These are phyloP conservation scores for Parastagonospora nodorum DNA, from an alignment of 2,329 filamentous ascomycete species.

Conservation along the genomic window DNA sequence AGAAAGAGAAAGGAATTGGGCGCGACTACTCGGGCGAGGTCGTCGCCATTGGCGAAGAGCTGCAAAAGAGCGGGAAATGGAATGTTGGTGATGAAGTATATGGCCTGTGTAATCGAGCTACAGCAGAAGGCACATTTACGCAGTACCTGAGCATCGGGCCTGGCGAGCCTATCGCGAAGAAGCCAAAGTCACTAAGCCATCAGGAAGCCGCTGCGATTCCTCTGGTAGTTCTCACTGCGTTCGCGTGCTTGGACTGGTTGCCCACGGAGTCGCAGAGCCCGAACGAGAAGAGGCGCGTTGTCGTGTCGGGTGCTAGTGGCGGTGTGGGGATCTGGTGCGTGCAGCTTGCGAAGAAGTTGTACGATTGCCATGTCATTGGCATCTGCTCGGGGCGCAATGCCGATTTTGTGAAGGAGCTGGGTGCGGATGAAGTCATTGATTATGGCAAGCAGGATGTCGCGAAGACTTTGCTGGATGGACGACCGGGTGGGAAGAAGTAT, in stretches of 20 bases:
- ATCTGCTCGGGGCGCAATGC: slow-evolving; percentile 57
- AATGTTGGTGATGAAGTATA: slow-evolving; percentile 30
- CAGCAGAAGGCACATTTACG: slow-evolving; percentile 34
- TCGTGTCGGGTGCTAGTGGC: slow-evolving; percentile 37
- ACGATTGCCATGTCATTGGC: slow-evolving; percentile 51
- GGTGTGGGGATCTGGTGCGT: slow-evolving; percentile 45
- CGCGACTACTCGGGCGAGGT: slow-evolving; percentile 53
- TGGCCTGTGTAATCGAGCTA: slow-evolving; percentile 27
- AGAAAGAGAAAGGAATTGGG: slow-evolving; percentile 47
- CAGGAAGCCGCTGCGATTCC: slow-evolving; percentile 38
- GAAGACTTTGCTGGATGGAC: slow-evolving; percentile 38
- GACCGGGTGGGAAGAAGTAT: slow-evolving; percentile 37
- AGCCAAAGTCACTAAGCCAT: slow-evolving; percentile 22
- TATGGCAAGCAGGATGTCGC: slow-evolving; percentile 40
- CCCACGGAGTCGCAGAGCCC: slow-evolving; percentile 10
- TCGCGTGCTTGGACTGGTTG: slow-evolving; percentile 39
- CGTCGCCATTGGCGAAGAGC: slow-evolving; percentile 33
- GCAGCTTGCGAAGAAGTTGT: slow-evolving; percentile 44
- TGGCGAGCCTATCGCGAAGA: slow-evolving; percentile 31
- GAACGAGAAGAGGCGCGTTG: slow-evolving; percentile 21
- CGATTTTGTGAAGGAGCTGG: slow-evolving; percentile 53
- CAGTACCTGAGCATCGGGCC: slow-evolving; percentile 26
- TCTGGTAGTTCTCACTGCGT: slow-evolving; percentile 47
- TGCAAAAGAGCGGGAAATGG: slow-evolving; percentile 21
- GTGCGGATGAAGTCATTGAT: slow-evolving; percentile 55